Percentiles rank a stretch among this genome's conserved stretches.
Evolutionary conservation across 805 yeast species (phyloP).

Genomic region (Pichia ethanolica): DNA sequence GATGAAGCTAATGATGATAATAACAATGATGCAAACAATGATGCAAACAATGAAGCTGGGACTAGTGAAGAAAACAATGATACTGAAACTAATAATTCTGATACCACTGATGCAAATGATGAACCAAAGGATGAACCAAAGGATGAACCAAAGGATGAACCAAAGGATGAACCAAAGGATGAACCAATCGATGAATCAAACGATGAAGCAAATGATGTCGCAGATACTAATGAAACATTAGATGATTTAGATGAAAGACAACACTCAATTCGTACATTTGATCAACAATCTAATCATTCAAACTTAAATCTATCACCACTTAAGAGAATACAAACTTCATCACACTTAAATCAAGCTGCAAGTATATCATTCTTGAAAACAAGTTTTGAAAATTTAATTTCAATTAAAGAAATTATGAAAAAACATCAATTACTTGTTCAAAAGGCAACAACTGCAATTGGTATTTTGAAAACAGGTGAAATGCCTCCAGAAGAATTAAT

Average conservation of each 20-base stretch:
- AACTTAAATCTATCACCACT: constrained; percentile 3
- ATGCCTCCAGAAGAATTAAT: constrained; percentile 44
- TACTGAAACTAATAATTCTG: too few relatives aligned
- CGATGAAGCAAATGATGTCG: neutral
- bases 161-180: too few relatives aligned
- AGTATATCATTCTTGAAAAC: constrained; percentile 28
- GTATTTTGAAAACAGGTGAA: constrained; percentile 32
- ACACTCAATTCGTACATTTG: constrained; percentile 3
- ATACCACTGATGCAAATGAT: too few relatives aligned
- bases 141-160: neutral
- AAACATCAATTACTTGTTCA: constrained; percentile 36
- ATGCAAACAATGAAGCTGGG: too few relatives aligned
- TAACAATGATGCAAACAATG: too few relatives aligned
- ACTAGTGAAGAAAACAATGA: too few relatives aligned
- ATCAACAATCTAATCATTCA: constrained; percentile 6
- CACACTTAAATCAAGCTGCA: constrained; percentile 7
- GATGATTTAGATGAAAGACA: neutral
- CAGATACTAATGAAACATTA: too few relatives aligned
- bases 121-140: too few relatives aligned
- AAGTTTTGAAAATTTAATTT: constrained; percentile 26
- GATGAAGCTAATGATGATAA: too few relatives aligned
- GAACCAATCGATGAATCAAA: neutral
- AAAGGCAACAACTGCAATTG: constrained; percentile 35
- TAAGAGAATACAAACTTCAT: constrained; percentile 1
- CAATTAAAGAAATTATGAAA: constrained; percentile 30